These are phyloP conservation scores for Russula griseocarnosa DNA, from an alignment of 768 basidiomycete genomes.

Conservation along the genomic window DNA sequence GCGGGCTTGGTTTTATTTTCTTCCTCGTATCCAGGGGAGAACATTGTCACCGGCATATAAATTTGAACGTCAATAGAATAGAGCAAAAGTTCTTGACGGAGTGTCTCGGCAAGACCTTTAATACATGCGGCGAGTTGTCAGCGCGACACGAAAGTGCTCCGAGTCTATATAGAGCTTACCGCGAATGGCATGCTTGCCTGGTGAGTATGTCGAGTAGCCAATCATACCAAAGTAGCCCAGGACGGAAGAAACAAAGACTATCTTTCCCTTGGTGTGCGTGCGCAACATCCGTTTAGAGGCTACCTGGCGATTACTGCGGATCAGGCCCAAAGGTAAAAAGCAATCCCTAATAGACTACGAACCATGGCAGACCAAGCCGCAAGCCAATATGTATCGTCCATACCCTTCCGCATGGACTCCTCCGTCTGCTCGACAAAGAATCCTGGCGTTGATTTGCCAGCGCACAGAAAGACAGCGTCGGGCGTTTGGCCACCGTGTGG, in stretches of 20 bases:
- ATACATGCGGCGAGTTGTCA: not conserved
- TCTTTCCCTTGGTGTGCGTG: slow-evolving; percentile 57
- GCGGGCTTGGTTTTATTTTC: slow-evolving; percentile 77
- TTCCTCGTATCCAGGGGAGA: slow-evolving; percentile 66
- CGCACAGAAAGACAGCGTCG: slow-evolving; percentile 76
- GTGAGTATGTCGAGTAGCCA: slow-evolving; percentile 77
- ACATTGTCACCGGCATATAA: slow-evolving; percentile 81
- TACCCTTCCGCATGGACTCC: slow-evolving; percentile 52
- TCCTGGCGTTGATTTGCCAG: slow-evolving; percentile 65
- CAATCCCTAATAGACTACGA: not conserved
- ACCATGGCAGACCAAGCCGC: slow-evolving; percentile 54
- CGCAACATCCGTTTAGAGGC: slow-evolving; percentile 62
- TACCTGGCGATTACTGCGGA: slow-evolving; percentile 43
- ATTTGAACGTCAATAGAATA: slow-evolving; percentile 77
- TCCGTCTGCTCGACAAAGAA: slow-evolving; percentile 71
- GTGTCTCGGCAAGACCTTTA: slow-evolving; percentile 80
- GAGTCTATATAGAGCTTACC: slow-evolving; percentile 43
- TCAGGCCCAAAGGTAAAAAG: not conserved
- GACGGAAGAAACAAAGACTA: slow-evolving; percentile 71
- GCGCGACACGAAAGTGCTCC: not conserved
- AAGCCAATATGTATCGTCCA: slow-evolving; percentile 55
- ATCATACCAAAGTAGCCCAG: slow-evolving; percentile 71
- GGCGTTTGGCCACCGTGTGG: slow-evolving; percentile 57
- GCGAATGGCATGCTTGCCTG: slow-evolving; percentile 80
- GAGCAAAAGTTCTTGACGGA: slow-evolving; percentile 73